phyloP scores from a whole-genome alignment of 2,329 filamentous ascomycete genomes.

The Aureobasidium sp. region DNA sequence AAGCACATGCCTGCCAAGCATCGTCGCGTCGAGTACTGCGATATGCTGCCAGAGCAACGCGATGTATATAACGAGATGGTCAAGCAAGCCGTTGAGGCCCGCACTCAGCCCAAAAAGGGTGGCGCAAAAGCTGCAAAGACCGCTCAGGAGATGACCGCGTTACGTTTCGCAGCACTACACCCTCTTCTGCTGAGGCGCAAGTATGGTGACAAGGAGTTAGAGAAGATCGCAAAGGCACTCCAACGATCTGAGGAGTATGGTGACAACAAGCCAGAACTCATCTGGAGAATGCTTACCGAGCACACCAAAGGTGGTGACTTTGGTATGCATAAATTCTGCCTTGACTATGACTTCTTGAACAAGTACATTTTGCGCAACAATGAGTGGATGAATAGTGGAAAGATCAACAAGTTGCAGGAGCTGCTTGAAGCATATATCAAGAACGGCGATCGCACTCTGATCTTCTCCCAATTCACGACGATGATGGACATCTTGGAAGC shows the following conservation, averaged over 20 bases:
- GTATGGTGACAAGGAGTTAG: conserved; percentile 67
- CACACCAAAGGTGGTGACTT: conserved; percentile 72
- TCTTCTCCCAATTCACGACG: conserved; percentile 91
- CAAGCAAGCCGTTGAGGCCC: conserved; percentile 49
- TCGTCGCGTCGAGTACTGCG: conserved; percentile 70
- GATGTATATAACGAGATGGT: conserved; percentile 67
- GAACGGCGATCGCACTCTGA: conserved; percentile 77
- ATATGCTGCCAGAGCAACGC: conserved; percentile 65
- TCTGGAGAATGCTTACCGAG: conserved; percentile 60
- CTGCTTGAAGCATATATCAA: conserved; percentile 65
- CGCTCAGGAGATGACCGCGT: conserved; percentile 61
- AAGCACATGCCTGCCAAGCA: conserved; percentile 74
- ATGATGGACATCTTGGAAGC: conserved; percentile 85
- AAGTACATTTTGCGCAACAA: conserved; percentile 52
- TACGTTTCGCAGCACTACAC: conserved; percentile 88
- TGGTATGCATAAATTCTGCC: conserved; percentile 53
- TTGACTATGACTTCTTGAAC: conserved; percentile 45
- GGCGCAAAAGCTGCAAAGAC: conserved; percentile 7
- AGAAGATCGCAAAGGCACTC: conserved; percentile 53
- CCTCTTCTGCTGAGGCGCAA: conserved; percentile 77
- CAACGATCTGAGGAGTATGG: conserved; percentile 26
- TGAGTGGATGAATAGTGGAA: conserved; percentile 70
- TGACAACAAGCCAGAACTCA: conserved; percentile 26
- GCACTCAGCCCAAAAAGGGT: conserved; percentile 13
- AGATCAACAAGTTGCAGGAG: conserved; percentile 72